A percentile compares a stretch with the other conserved stretches of the same genome.
These are phyloP conservation scores for Penicillium sclerotigenum DNA, from an alignment of 2,329 filamentous ascomycete species.

Conservation along the genomic window DNA sequence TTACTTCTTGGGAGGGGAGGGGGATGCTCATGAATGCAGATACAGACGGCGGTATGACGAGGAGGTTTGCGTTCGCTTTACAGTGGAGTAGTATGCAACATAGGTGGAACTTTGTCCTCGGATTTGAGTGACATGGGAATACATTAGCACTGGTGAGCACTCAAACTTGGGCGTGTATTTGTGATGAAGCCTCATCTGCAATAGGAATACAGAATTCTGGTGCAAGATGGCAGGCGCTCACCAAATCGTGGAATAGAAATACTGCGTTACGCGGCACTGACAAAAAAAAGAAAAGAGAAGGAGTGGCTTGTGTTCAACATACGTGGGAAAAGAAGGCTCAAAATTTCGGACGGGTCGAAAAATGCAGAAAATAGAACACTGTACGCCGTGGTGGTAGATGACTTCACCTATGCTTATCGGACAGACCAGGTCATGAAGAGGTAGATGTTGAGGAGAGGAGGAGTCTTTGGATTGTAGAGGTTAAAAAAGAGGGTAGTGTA, in stretches of 20 bases:
- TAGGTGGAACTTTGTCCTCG: background rate
- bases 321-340: background rate
- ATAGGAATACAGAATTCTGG: background rate
- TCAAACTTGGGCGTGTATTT: background rate
- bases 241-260: background rate
- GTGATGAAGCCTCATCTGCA: background rate
- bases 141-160: background rate
- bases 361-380: slow-evolving; percentile 15
- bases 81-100: background rate
- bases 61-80: background rate
- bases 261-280: background rate
- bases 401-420: slow-evolving; percentile 22
- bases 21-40: background rate
- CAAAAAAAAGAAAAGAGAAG: background rate
- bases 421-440: slow-evolving; percentile 14
- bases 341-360: background rate
- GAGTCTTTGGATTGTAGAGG: background rate
- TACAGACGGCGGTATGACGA: background rate
- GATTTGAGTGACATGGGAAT: background rate
- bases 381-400: slow-evolving; percentile 21
- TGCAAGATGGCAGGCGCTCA: background rate
- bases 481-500: background rate
- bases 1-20: too few species aligned
- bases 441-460: background rate
- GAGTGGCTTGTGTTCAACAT: background rate